These are phyloP conservation scores for Stephania yunnanensis DNA, from an alignment of 164 flowering plant genomes.

Conservation along the genomic window DNA sequence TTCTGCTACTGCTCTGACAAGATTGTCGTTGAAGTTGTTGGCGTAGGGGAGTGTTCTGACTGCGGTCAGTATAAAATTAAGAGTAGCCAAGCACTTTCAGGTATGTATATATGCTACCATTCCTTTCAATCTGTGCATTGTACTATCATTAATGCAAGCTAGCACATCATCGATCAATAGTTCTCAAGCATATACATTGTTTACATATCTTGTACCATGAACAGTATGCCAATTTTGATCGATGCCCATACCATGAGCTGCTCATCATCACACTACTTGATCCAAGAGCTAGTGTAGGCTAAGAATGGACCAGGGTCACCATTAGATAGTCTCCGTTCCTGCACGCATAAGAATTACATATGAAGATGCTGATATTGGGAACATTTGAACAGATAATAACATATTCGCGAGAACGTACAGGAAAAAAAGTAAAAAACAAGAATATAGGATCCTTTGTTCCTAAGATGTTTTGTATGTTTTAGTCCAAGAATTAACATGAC, in stretches of 20 bases:
- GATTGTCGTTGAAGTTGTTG: conserved; percentile 55
- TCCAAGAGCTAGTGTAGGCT: no score
- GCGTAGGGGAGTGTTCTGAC: conserved; percentile 63
- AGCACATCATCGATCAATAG: background rate
- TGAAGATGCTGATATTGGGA: background rate
- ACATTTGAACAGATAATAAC: background rate
- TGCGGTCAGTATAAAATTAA: conserved; percentile 46
- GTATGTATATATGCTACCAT: conserved; percentile 25
- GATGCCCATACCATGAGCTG: no score
- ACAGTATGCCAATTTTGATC: background rate
- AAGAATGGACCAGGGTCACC: background rate
- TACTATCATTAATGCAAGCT: background rate
- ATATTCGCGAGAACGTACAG: no score
- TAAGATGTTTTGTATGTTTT: no score
- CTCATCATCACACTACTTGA: no score
- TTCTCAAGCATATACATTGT: background rate
- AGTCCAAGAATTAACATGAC: background rate
- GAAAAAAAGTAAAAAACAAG: no score
- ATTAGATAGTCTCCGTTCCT: background rate
- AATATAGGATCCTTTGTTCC: no score
- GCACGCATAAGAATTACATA: background rate
- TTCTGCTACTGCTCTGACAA: conserved; percentile 32
- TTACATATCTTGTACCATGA: background rate
- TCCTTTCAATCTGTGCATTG: background rate
- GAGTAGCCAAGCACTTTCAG: conserved; percentile 56